Evolutionary conservation across 768 basidiomycete genomes (phyloP).

Genomic region (Glaciozyma martinii): DNA sequence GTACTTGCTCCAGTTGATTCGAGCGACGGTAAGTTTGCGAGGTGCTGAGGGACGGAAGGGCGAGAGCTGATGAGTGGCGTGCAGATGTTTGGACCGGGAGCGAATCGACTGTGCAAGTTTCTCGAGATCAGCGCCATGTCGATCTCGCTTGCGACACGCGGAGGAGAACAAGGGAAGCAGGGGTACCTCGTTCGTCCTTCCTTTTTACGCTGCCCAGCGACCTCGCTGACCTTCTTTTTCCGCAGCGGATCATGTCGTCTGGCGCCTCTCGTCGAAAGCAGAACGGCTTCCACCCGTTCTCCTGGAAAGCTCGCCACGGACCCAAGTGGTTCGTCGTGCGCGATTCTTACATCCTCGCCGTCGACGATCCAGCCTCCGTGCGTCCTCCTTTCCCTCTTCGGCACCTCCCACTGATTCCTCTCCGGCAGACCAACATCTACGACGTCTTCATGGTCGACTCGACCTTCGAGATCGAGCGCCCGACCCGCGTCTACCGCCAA

Average conservation of each 20-base stretch:
- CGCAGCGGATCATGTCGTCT: constrained; percentile 49
- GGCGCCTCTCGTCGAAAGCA: constrained; percentile 53
- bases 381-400: constrained; percentile 18
- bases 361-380: constrained; percentile 80
- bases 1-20: constrained; percentile 78
- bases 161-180: constrained; percentile 83
- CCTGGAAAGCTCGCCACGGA: constrained; percentile 46
- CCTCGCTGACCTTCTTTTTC: neutral
- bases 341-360: constrained; percentile 79
- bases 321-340: constrained; percentile 84
- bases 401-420: neutral
- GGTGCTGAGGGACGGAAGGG: neutral
- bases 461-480: constrained; percentile 83
- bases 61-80: constrained; percentile 1
- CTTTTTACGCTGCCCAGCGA: constrained; percentile 32
- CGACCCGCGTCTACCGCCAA: constrained; percentile 77
- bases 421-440: constrained; percentile 61
- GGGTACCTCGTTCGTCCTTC: constrained; percentile 51
- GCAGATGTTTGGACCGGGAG: constrained; percentile 91
- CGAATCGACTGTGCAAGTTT: constrained; percentile 80
- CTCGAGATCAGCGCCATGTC: constrained; percentile 86
- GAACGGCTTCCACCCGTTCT: constrained; percentile 42
- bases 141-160: constrained; percentile 57
- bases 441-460: constrained; percentile 88
- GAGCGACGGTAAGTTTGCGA: constrained; percentile 61